Percentiles rank a stretch among this genome's conserved stretches.
phyloP scores from a whole-genome alignment of 2,329 filamentous ascomycete species.

The Cyanodermella asteris region DNA sequence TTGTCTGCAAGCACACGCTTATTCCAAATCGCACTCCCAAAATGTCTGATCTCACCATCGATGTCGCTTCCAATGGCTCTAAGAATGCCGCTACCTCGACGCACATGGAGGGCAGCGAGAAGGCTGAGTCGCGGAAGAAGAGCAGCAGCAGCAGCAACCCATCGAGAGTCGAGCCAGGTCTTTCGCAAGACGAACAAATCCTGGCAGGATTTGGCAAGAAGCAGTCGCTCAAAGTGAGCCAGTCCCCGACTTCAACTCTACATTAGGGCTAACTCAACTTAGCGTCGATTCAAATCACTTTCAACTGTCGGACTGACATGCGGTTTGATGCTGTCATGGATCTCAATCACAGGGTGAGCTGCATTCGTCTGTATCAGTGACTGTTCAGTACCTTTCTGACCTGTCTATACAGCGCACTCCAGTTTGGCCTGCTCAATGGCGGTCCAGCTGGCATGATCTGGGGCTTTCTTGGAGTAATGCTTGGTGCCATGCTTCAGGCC shows the following conservation, averaged over 20 bases:
- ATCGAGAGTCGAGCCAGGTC: background rate
- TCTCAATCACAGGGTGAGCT: slow-evolving; percentile 7
- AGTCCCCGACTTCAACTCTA: background rate
- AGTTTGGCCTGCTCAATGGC: slow-evolving; percentile 4
- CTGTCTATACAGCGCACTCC: background rate
- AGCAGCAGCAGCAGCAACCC: background rate
- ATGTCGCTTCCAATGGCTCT: background rate
- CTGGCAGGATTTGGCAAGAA: slow-evolving; percentile 5
- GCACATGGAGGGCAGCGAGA: background rate
- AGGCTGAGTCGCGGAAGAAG: background rate
- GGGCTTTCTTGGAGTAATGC: slow-evolving; percentile 15
- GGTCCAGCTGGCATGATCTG: slow-evolving; percentile 18
- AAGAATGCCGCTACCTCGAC: background rate
- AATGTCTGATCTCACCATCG: too few relatives aligned
- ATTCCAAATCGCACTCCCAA: too few relatives aligned
- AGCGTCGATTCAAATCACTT: slow-evolving; percentile 14
- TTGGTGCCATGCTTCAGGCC: slow-evolving; percentile 17
- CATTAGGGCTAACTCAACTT: background rate
- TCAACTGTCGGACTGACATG: slow-evolving; percentile 17
- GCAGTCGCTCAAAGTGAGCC: slow-evolving; percentile 4
- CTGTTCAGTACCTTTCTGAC: background rate
- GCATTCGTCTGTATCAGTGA: background rate
- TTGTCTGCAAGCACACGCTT: too few relatives aligned
- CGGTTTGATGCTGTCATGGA: slow-evolving; percentile 19
- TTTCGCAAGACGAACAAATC: slow-evolving; percentile 2